Base-by-base conservation (phyloP, 306 rosid genomes). In the Begonia masoniana region DNA sequence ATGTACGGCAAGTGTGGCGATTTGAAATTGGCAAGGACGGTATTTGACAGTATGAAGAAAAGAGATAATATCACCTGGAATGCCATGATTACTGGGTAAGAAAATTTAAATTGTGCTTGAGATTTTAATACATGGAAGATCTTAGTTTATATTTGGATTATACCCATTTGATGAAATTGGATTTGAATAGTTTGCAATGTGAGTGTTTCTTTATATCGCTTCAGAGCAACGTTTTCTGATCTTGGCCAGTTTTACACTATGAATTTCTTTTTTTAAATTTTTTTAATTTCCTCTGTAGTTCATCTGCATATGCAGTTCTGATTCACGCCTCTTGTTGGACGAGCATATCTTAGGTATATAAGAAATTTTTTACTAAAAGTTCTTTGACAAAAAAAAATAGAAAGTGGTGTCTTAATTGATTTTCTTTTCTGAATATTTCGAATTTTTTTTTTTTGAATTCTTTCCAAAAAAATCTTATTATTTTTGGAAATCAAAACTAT, bases 51-150 rank as follows among this genome's bases (percentile, higher is more conserved):
- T 46, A 78, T 80, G 87, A 62, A 7, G 5, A 64, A 48, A 11
- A 89, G 73, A 62, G 97, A 85, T 69, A 66, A 62, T 5, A 69
- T 85, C 55, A 78, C 91, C 1, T 89, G 97, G 97, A 89, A 89
- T 78, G 83, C 97, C 61, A 72, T 78, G 72, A 85, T 89, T 58
- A 66, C 95, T 15, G 94, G 94, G 97, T 77, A 67, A 70, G 84
- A 61, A 35, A 0, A 53, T 59, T 52, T 47, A 49, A 52, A 39
- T 49, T 61, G 13, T 15, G 31, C 50, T 54, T 50, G 19, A 21
- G 36, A 23, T 67, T 42, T 11, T 39, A 53, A 36, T 48, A 36
- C 4, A 47, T 3, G 35, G 35, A 26, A 26, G 4, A 26, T 26
- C 35, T 6, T 51, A 15, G 21, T 15, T 9, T 41, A 12, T 4